Percentiles rank a stretch among this genome's conserved stretches.
phyloP scores from a whole-genome alignment of 164 flowering plant species.

The Paratinospora sagittata region DNA sequence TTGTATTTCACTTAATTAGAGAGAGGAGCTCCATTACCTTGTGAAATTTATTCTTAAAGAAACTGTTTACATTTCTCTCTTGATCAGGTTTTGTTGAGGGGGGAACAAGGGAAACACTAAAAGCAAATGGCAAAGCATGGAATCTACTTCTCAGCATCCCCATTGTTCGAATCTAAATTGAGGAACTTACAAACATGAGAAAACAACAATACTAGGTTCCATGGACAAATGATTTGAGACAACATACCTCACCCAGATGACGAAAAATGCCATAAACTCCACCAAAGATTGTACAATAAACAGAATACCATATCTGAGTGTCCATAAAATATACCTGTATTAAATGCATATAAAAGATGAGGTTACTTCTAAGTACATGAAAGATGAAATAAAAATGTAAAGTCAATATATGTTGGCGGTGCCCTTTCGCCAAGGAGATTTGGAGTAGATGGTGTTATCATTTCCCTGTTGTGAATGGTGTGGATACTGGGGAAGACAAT shows the following conservation, averaged over 20 bases:
- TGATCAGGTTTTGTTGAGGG: conserved; percentile 32
- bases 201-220: neutral
- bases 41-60: conserved; percentile 25
- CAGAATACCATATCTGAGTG: conserved; percentile 55
- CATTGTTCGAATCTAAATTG: conserved; percentile 70
- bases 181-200: conserved; percentile 8
- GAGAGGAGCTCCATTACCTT: neutral
- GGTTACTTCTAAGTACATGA: too few relatives aligned
- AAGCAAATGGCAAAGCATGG: conserved; percentile 71
- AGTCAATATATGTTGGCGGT: neutral
- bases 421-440: too few relatives aligned
- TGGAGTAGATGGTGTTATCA: too few relatives aligned
- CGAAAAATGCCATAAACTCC: conserved; percentile 52
- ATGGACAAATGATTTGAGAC: conserved; percentile 1
- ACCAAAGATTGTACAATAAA: conserved; percentile 45
- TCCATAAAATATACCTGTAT: conserved; percentile 55
- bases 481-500: too few relatives aligned
- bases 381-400: neutral
- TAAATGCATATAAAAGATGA: neutral
- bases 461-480: too few relatives aligned
- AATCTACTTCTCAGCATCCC: conserved; percentile 87
- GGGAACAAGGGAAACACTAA: conserved; percentile 57
- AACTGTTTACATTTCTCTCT: conserved; percentile 23
- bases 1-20: neutral
- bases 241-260: conserved; percentile 93